Base-by-base conservation (phyloP, 371 early-diverging fungal species). In the Batrachochytrium dendrobatidis region DNA sequence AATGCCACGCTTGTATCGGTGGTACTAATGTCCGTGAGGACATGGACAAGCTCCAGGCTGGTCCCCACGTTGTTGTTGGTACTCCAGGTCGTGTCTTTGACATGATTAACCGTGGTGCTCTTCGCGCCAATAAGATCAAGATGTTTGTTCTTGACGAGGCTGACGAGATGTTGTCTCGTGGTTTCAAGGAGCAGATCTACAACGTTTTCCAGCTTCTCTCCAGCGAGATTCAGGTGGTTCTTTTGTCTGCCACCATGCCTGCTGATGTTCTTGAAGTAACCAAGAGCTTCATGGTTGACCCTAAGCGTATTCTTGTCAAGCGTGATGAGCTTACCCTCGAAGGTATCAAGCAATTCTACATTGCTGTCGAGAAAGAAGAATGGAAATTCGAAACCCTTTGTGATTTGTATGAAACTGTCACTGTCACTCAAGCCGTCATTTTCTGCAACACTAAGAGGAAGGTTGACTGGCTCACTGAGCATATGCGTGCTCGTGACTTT, bases 311-410 rank as follows among this genome's bases (percentile, higher is more conserved):
- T 65, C 86, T 99, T 58, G 96, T 99, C 65, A 99, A 99, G 88
- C 94, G 97, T 77, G 99, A 99, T 75, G 99, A 99, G 77, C 84
- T 99, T 76, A 99, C 99, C 22, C 83, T 99, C 35, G 99, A 99
- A 77, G 99, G 77, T 51, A 99, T 99, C 73, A 92, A 93, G 69
- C 99, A 99, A 72, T 99, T 97, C 85, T 99, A 88, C 79, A 89
- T 99, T 18, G 88, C 92, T 44, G 91, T 99, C 15, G 99, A 97
- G 69, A 86, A 86, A 71, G 94, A 92, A 75, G 96, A 90, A 68
- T 94, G 87, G 92, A 98, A 91, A 74, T 88, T 92, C 62, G 94
- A 89, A 77, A 99, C 95, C n/a, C 85, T 93, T 44, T 93, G 90
- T 71, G 99, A 99, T 76, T 72, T 99, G 53, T 98, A 98, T 79